Evolutionary conservation across 2,329 filamentous ascomycete species (phyloP).

Genomic region (Alternaria sp.): DNA sequence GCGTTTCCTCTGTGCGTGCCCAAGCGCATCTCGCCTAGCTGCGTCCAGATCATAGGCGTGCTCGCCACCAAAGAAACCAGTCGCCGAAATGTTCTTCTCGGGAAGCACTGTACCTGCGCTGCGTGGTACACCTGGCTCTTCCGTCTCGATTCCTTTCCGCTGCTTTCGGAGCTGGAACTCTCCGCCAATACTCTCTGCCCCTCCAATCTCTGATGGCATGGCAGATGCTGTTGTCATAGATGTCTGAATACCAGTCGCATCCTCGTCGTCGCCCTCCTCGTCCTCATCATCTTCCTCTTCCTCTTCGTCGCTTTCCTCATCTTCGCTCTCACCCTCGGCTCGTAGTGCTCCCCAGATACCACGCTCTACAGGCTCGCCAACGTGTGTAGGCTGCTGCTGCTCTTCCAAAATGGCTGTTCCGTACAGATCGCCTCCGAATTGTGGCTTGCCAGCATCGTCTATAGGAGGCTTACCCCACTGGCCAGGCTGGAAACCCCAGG

Average conservation of each 20-base stretch:
- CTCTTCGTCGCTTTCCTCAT: slow-evolving; percentile 66
- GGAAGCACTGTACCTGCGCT: slow-evolving; percentile 89
- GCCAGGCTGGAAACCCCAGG: slow-evolving; percentile 95
- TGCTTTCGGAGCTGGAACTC: slow-evolving; percentile 93
- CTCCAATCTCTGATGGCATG: slow-evolving; percentile 79
- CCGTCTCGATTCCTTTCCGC: slow-evolving; percentile 81
- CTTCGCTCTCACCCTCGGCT: slow-evolving; percentile 75
- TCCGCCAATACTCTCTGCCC: slow-evolving; percentile 78
- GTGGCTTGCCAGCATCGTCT: slow-evolving; percentile 88
- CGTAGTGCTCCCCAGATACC: slow-evolving; percentile 93
- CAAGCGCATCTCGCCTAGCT: slow-evolving; percentile 68
- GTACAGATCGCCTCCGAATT: slow-evolving; percentile 95
- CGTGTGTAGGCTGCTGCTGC: slow-evolving; percentile 61
- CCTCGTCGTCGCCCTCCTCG: slow-evolving; percentile 67
- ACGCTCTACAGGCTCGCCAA: slow-evolving; percentile 82
- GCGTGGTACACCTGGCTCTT: slow-evolving; percentile 74
- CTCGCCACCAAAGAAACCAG: slow-evolving; percentile 96
- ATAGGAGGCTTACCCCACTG: slow-evolving; percentile 96
- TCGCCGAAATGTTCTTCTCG: slow-evolving; percentile 82
- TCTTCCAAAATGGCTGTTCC: slow-evolving; percentile 73
- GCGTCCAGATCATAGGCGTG: slow-evolving; percentile 86
- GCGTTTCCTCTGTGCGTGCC: slow-evolving; percentile 82
- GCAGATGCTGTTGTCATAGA: slow-evolving; percentile 77
- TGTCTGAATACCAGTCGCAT: slow-evolving; percentile 70
- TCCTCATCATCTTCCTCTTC: slow-evolving; percentile 73